Percentiles rank a stretch among this genome's conserved stretches.
Evolutionary conservation across 2,329 filamentous ascomycete genomes (phyloP).

Genomic region (Colletotrichum aenigma): DNA sequence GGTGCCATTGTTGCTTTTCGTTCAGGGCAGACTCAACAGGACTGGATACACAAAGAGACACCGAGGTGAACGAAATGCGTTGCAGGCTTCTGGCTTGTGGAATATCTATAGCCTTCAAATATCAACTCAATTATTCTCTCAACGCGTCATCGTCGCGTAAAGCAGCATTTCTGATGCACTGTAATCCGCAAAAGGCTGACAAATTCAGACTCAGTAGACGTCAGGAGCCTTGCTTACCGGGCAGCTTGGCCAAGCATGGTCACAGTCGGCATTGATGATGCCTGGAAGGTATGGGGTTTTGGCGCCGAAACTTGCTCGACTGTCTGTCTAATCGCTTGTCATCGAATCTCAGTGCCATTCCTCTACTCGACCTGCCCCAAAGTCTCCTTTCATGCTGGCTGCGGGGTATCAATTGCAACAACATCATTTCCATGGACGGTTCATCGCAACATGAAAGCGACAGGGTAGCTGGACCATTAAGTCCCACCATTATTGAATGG

Average conservation of each 20-base stretch:
- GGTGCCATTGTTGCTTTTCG: neutral
- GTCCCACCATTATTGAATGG: neutral
- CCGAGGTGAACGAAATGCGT: neutral
- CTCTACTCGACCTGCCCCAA: fast-evolving
- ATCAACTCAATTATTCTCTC: neutral
- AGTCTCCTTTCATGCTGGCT: neutral
- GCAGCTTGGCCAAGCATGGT: neutral
- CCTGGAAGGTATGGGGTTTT: neutral
- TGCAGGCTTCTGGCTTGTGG: neutral
- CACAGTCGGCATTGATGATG: neutral
- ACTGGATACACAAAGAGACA: neutral
- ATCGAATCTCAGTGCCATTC: neutral
- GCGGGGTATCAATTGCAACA: neutral
- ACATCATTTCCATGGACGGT: neutral
- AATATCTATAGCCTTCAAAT: neutral
- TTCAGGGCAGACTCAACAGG: neutral
- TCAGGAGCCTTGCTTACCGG: neutral
- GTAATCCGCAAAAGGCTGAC: neutral
- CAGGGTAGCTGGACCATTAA: neutral
- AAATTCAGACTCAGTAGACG: neutral
- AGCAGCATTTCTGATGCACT: neutral
- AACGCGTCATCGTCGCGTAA: neutral
- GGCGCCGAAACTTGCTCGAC: neutral
- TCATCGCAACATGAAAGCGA: neutral
- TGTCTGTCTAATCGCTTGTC: neutral